Conservation (phyloP, 2,329 filamentous ascomycete genomes). For the Penicillium frequentans region DNA sequence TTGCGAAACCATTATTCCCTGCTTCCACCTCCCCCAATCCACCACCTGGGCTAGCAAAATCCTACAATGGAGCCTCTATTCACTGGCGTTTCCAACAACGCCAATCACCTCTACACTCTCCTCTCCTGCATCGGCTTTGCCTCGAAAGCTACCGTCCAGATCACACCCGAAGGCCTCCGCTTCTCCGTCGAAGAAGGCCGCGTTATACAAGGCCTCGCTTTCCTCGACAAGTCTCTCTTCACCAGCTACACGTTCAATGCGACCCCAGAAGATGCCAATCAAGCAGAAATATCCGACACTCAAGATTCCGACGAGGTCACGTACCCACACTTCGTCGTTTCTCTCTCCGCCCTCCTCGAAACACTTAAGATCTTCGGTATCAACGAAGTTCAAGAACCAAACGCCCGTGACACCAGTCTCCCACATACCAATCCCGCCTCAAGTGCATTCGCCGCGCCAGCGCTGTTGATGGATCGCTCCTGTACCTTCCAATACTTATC, state of each 20-base stretch:
- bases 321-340: constrained; percentile 78
- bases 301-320: constrained; percentile 37
- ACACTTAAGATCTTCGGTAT: constrained; percentile 93
- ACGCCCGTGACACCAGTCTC: constrained; percentile 28
- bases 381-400: constrained; percentile 56
- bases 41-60: constrained; percentile 2
- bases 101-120: constrained; percentile 60
- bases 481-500: constrained; percentile 78
- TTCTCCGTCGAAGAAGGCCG: constrained; percentile 86
- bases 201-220: constrained; percentile 86
- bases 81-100: constrained; percentile 61
- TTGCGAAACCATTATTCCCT: constrained; percentile 3
- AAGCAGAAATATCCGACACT: constrained; percentile 28
- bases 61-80: constrained; percentile 49
- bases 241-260: constrained; percentile 74
- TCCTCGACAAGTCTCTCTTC: constrained; percentile 86
- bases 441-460: constrained; percentile 82
- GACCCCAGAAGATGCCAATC: constrained; percentile 27
- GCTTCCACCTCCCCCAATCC: background rate
- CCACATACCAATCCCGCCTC: constrained; percentile 40
- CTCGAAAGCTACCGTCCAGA: constrained; percentile 65
- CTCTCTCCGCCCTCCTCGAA: constrained; percentile 82
- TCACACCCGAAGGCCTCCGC: constrained; percentile 79
- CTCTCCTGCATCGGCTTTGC: constrained; percentile 64
- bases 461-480: constrained; percentile 78